A percentile compares a stretch with the other conserved stretches of the same genome.
Evolutionary conservation across 2,329 filamentous ascomycete genomes (phyloP).

Genomic region (Colletotrichum spaethianum): DNA sequence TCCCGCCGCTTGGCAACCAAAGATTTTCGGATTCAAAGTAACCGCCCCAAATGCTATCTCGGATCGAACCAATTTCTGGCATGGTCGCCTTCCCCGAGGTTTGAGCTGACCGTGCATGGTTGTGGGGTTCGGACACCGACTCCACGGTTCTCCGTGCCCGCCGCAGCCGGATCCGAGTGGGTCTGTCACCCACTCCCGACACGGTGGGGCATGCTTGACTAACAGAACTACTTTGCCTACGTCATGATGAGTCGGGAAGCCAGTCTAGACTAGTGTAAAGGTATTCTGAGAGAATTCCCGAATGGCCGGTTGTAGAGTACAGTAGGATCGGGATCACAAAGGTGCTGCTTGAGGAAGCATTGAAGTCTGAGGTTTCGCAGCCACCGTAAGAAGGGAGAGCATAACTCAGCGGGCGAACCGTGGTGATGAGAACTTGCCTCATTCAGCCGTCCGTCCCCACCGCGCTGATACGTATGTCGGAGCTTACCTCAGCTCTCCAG

Average conservation of each 20-base stretch:
- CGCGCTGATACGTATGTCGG: slow-evolving; percentile 32
- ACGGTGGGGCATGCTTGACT: neutral
- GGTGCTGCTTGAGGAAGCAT: neutral
- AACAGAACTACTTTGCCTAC: neutral
- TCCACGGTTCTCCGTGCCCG: neutral
- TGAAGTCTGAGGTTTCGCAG: neutral
- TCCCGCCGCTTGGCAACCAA: neutral
- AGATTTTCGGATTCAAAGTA: neutral
- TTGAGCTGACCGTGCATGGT: neutral
- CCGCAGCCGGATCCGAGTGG: neutral
- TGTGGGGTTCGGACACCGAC: neutral
- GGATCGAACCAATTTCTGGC: no score
- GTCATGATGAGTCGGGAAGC: neutral
- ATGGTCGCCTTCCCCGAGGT: neutral
- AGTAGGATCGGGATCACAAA: neutral
- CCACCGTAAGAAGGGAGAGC: neutral
- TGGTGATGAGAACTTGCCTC: slow-evolving; percentile 25
- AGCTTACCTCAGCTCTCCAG: slow-evolving; percentile 23
- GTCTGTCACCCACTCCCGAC: neutral
- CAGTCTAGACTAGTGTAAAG: neutral
- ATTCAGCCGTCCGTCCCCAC: slow-evolving; percentile 20
- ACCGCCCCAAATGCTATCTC: neutral
- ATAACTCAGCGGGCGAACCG: slow-evolving; percentile 13
- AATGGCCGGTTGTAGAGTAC: neutral
- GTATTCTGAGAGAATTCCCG: neutral